phyloP scores from a whole-genome alignment of 148 eudicot species.

The Amaranthus palmeri region DNA sequence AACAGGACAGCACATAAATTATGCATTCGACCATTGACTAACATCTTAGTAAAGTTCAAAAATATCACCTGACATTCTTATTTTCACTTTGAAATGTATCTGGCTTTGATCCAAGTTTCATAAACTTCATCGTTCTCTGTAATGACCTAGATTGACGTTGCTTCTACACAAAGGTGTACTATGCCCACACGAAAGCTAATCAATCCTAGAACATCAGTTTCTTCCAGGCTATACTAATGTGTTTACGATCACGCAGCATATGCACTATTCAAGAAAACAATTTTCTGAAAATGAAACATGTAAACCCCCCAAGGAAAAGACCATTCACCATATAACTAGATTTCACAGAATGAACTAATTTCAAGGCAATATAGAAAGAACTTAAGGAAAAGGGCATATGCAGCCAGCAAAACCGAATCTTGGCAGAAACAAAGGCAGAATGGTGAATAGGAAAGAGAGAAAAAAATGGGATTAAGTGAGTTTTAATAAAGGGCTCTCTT shows the following conservation, averaged over 20 bases:
- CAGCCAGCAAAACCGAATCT: conserved; percentile 44
- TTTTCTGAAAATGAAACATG: conserved; percentile 31
- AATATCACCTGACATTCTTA: conserved; percentile 54
- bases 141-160: conserved; percentile 30
- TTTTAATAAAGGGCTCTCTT: conserved; percentile 37
- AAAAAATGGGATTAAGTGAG: conserved; percentile 25
- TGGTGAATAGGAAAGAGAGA: conserved; percentile 27
- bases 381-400: conserved; percentile 34
- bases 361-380: conserved; percentile 35
- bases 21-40: neutral
- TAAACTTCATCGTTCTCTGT: conserved; percentile 70
- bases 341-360: conserved; percentile 29
- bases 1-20: neutral
- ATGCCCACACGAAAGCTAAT: conserved; percentile 29
- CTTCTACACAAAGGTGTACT: conserved; percentile 21
- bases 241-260: conserved; percentile 33
- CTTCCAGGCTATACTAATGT: conserved; percentile 25
- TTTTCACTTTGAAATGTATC: conserved; percentile 74
- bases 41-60: conserved; percentile 6
- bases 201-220: conserved; percentile 26
- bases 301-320: conserved; percentile 37
- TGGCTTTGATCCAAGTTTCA: conserved; percentile 95
- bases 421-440: conserved; percentile 38
- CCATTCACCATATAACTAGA: conserved; percentile 34
- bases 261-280: conserved; percentile 31